Conservation (phyloP, 345 rosid species). For the Trapa bicornis region DNA sequence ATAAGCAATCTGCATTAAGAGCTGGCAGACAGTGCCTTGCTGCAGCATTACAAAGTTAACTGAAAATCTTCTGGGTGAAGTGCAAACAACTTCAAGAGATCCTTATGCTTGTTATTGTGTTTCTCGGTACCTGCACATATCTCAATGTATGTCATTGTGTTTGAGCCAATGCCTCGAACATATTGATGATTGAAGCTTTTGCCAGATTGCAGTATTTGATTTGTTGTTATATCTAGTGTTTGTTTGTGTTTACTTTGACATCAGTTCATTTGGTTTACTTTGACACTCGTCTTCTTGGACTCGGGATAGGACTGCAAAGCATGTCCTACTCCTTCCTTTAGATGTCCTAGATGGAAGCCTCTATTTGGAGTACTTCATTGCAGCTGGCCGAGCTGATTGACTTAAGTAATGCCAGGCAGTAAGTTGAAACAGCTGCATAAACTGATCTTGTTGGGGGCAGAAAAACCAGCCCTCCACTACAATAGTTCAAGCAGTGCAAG, state of each 20-base stretch:
- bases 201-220: not conserved
- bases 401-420: conserved; percentile 56
- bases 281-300: not conserved
- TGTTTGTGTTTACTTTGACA: not conserved
- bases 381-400: conserved; percentile 96
- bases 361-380: conserved; percentile 10
- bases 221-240: not conserved
- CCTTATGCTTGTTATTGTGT: not conserved
- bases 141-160: not conserved
- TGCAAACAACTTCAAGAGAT: not conserved
- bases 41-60: not conserved
- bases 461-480: conserved; percentile 59
- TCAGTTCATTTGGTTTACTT: not conserved
- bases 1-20: not conserved
- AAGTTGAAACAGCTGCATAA: conserved; percentile 68
- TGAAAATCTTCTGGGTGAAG: not conserved
- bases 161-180: not conserved
- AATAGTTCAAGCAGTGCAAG: conserved; percentile 44
- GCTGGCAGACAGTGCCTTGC: not conserved
- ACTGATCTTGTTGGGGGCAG: conserved; percentile 19
- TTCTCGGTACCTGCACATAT: not conserved
- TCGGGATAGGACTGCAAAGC: not conserved
- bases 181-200: not conserved
- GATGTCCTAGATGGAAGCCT: not conserved
- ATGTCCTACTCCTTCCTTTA: not conserved